Base-by-base conservation (phyloP, 768 basidiomycete genomes). In the Suillus placidus region DNA sequence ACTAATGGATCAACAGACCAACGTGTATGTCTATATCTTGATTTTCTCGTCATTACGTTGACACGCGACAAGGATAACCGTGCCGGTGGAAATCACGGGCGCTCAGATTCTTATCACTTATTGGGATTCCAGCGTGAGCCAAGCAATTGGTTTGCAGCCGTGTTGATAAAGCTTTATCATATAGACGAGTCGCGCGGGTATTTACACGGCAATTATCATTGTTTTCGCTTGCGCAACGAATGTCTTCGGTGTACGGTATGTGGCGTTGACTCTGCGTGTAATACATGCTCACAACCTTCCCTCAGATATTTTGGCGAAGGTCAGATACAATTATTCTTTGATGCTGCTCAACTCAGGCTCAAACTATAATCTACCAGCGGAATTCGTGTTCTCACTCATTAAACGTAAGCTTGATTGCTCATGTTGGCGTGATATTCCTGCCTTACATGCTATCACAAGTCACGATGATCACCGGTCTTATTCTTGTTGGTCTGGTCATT, bases 61-160 rank as follows among this genome's bases (percentile, higher is more conserved):
- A 61, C n/a, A 23, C 23, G 3, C 6, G 9, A 34, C 26, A 58
- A 85, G 84, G n/a, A 87, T 90, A 62, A 83, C 88, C 1, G 81
- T 86, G 0, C 90, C 90, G 10, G 87, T 88, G n/a, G 91, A 93
- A 78, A 83, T 94, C 63, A 87, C 87, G 1, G 92, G 91, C 2
- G 87, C 89, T 10, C 83, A 85, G 16, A 83, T 93, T 60, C 75
- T 94, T 12, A 79, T 93, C 64, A 81, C 84, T 7, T 93, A 88
- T 79, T 93, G 92, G 91, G 88, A 91, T 75, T 68, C 76, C 35
- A 79, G 88, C 68, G 87, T 88, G 66, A 64, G 81, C 71, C 5
- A 26, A 14, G 26, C 16, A 47, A 51, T 63, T 45, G 51, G 35
- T 35, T 43, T 57, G 55, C 64, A 13, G 40, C 38, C 20, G 26